Percentiles rank a stretch among this genome's conserved stretches.
Evolutionary conservation across 371 early-diverging fungal species (phyloP).

Genomic region (Apophysomyces sp.): DNA sequence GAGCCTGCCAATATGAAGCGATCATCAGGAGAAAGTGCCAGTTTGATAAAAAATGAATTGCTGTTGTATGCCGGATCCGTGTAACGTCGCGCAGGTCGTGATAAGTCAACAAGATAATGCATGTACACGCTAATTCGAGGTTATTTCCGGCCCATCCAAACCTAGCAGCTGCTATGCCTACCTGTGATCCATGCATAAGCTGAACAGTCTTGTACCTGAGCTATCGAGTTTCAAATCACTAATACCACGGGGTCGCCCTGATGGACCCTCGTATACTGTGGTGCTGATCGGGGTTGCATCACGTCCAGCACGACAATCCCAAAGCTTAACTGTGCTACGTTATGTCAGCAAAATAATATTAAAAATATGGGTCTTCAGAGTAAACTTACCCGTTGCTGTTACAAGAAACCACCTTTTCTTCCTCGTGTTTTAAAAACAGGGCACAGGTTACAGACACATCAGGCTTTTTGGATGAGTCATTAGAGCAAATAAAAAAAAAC

Average conservation of each 20-base stretch:
- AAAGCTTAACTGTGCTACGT: slow-evolving; percentile 41
- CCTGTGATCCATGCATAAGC: slow-evolving; percentile 36
- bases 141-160: background rate
- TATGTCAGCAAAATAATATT: background rate
- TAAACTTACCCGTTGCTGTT: slow-evolving; percentile 58
- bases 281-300: slow-evolving; percentile 6
- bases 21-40: slow-evolving; percentile 41
- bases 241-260: slow-evolving; percentile 26
- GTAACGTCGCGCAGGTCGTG: slow-evolving; percentile 23
- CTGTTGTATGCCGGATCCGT: slow-evolving; percentile 20
- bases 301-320: slow-evolving; percentile 42
- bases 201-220: slow-evolving; percentile 37
- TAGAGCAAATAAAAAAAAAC: background rate
- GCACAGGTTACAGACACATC: slow-evolving; percentile 58
- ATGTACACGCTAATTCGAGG: slow-evolving; percentile 23
- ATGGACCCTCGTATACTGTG: slow-evolving; percentile 17
- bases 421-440: slow-evolving; percentile 33
- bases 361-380: background rate
- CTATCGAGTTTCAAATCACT: slow-evolving; percentile 35
- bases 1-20: slow-evolving; percentile 38
- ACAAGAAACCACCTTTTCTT: slow-evolving; percentile 50
- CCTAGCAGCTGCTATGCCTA: background rate
- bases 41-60: slow-evolving; percentile 26
- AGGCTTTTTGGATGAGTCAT: slow-evolving; percentile 3
- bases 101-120: slow-evolving; percentile 31